Conservation (phyloP, 768 basidiomycete genomes). For the Leccinum ochraceum region DNA sequence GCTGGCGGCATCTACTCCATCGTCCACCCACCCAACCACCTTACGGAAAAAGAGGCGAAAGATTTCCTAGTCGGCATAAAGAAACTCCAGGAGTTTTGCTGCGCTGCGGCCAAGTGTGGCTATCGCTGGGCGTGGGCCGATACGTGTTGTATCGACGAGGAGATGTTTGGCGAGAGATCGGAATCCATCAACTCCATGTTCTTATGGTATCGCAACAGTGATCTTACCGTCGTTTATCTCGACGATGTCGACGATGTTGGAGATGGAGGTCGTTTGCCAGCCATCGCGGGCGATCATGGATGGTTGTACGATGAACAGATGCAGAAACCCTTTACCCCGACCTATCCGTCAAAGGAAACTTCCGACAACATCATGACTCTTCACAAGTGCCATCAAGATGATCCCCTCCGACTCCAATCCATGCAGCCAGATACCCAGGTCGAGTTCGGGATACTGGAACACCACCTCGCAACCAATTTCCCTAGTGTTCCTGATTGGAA, state of each 20-base stretch:
- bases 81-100: slow-evolving; percentile 34
- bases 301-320: slow-evolving; percentile 26
- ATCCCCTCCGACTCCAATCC: slow-evolving; percentile 6
- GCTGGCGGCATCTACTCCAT: slow-evolving; percentile 22
- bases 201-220: slow-evolving; percentile 28
- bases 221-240: slow-evolving; percentile 32
- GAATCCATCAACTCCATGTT: slow-evolving; percentile 35
- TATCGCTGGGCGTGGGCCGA: slow-evolving; percentile 34
- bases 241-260: slow-evolving; percentile 27
- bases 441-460: slow-evolving; percentile 12
- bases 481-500: background rate
- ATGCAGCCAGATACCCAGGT: slow-evolving; percentile 25
- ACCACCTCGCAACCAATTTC: slow-evolving; percentile 15
- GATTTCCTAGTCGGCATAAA: slow-evolving; percentile 3
- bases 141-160: slow-evolving; percentile 32
- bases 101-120: slow-evolving; percentile 28
- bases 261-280: slow-evolving; percentile 13
- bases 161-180: slow-evolving; percentile 23
- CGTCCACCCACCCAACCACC: background rate
- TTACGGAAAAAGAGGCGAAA: background rate
- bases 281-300: background rate
- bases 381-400: slow-evolving; percentile 4
- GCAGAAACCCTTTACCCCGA: slow-evolving; percentile 9
- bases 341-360: background rate
- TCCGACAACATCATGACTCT: slow-evolving; percentile 14